These are phyloP conservation scores for Populus tremula DNA, from an alignment of 345 rosid species.

Conservation along the genomic window DNA sequence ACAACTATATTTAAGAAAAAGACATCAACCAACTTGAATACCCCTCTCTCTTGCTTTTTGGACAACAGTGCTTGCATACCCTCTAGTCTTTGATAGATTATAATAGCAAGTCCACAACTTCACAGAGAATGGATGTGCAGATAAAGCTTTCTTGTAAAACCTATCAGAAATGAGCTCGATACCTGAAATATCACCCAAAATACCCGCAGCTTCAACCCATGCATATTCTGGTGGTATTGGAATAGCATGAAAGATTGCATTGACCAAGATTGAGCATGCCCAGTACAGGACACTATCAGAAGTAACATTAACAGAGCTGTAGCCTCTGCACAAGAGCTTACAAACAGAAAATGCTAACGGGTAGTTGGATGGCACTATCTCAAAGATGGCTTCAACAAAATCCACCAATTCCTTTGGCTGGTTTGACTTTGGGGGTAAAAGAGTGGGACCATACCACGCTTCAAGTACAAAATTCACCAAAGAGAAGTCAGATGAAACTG, in stretches of 20 bases:
- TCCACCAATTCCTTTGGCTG: slow-evolving; percentile 66
- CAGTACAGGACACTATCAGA: slow-evolving; percentile 58
- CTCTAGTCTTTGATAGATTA: slow-evolving; percentile 29
- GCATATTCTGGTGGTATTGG: slow-evolving; percentile 76
- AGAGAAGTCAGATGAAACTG: slow-evolving; percentile 47
- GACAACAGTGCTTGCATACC: slow-evolving; percentile 29
- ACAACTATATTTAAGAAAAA: neutral
- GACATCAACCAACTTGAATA: slow-evolving; percentile 39
- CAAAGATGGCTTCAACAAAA: slow-evolving; percentile 73
- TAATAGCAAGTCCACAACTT: slow-evolving; percentile 55
- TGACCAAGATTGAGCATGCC: slow-evolving; percentile 58
- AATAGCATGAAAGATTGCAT: slow-evolving; percentile 55
- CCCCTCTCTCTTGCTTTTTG: slow-evolving; percentile 66
- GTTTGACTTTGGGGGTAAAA: slow-evolving; percentile 51
- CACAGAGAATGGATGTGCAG: slow-evolving; percentile 65
- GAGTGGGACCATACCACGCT: slow-evolving; percentile 71
- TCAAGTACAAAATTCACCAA: slow-evolving; percentile 67
- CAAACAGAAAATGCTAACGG: slow-evolving; percentile 58
- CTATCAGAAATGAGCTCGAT: slow-evolving; percentile 40
- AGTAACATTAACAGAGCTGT: slow-evolving; percentile 13
- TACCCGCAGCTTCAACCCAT: slow-evolving; percentile 72
- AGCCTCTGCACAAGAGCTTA: slow-evolving; percentile 42
- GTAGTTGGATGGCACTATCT: slow-evolving; percentile 63
- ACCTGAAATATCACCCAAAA: slow-evolving; percentile 41
- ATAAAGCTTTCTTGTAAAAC: slow-evolving; percentile 61